Conservation (phyloP, 805 yeast species). For the Candida quercuum region DNA sequence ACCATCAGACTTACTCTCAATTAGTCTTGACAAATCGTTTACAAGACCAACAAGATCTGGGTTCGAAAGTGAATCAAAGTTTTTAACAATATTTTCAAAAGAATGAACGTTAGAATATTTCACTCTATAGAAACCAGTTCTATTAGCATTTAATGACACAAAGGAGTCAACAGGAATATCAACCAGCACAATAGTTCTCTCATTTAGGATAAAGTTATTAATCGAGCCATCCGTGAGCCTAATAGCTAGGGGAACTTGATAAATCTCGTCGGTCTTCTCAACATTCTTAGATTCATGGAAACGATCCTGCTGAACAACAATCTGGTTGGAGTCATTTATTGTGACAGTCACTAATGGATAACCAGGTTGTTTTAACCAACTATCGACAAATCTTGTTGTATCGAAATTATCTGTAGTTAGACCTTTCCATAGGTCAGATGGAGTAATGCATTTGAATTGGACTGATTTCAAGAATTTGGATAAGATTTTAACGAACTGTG, state of each 20-base stretch:
- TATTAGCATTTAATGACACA: constrained; percentile 38
- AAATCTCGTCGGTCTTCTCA: constrained; percentile 52
- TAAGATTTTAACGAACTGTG: constrained; percentile 31
- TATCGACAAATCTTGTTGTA: constrained; percentile 35
- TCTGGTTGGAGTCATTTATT: constrained; percentile 21
- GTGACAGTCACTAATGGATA: constrained; percentile 45
- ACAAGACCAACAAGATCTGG: constrained; percentile 27
- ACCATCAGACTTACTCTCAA: constrained; percentile 26
- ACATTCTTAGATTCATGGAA: constrained; percentile 22
- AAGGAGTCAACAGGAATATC: constrained; percentile 24
- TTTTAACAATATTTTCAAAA: constrained; percentile 22
- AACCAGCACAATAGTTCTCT: constrained; percentile 27
- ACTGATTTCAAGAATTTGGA: constrained; percentile 32
- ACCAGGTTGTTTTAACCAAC: constrained; percentile 61
- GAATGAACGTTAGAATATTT: constrained; percentile 33
- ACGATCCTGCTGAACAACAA: constrained; percentile 36
- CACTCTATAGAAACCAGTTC: constrained; percentile 43
- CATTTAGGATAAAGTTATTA: constrained; percentile 37
- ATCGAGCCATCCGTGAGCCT: constrained; percentile 31
- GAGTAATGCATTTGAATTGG: constrained; percentile 37
- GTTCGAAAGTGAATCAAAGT: constrained; percentile 18
- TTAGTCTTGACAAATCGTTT: constrained; percentile 26
- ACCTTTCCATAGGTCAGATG: constrained; percentile 57
- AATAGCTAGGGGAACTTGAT: constrained; percentile 53
- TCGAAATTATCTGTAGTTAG: too few species aligned